A percentile compares a stretch with the other conserved stretches of the same genome.
phyloP scores from a whole-genome alignment of 2,329 filamentous ascomycete genomes.

The Aspergillus hortae region DNA sequence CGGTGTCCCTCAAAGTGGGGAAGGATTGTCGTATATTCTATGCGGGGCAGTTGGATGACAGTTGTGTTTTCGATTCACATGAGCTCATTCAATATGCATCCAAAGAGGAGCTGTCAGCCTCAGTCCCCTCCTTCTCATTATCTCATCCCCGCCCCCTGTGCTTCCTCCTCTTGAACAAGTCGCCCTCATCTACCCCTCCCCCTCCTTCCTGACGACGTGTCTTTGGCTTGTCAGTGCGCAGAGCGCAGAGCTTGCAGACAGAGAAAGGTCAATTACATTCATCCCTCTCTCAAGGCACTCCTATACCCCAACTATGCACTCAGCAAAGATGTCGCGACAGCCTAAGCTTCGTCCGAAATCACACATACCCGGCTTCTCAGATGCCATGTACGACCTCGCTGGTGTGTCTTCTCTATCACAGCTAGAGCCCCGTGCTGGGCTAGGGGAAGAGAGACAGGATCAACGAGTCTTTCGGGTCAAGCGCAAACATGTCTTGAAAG shows the following conservation, averaged over 20 bases:
- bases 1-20: slow-evolving; percentile 18
- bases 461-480: slow-evolving; percentile 42
- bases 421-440: slow-evolving; percentile 24
- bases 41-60: slow-evolving; percentile 23
- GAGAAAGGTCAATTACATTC: background rate
- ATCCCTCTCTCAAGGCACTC: background rate
- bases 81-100: slow-evolving; percentile 23
- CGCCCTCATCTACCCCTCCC: slow-evolving; percentile 12
- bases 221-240: background rate
- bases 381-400: slow-evolving; percentile 32
- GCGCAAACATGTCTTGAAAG: slow-evolving; percentile 44
- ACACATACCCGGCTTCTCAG: slow-evolving; percentile 32
- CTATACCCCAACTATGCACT: background rate
- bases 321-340: slow-evolving; percentile 40
- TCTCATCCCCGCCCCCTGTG: slow-evolving; percentile 16
- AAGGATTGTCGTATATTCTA: slow-evolving; percentile 17
- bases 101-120: slow-evolving; percentile 14
- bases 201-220: slow-evolving; percentile 6
- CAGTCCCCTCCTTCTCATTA: slow-evolving; percentile 11
- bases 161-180: slow-evolving; percentile 6
- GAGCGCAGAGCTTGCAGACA: background rate
- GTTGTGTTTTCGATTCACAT: slow-evolving; percentile 18
- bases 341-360: slow-evolving; percentile 39
- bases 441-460: slow-evolving; percentile 33
- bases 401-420: slow-evolving; percentile 29